Conservation (phyloP, 2,329 filamentous ascomycete species). For the Stagonosporopsis chrysanthemi region DNA sequence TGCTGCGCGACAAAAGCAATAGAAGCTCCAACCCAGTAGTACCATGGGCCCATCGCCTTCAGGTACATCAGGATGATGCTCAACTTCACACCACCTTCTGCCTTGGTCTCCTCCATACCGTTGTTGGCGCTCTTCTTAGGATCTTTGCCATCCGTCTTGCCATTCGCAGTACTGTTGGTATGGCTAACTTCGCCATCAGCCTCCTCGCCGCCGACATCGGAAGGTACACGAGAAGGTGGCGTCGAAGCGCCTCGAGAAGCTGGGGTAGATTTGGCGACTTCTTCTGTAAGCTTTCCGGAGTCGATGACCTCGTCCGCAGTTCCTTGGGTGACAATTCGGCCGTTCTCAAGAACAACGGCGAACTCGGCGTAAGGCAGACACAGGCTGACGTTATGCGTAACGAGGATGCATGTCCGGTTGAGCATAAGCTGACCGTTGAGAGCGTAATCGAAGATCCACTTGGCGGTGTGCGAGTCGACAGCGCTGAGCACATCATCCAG, state of each 20-base stretch:
- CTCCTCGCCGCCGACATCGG: slow-evolving; percentile 65
- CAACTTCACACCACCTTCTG: slow-evolving; percentile 86
- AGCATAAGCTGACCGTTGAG: slow-evolving; percentile 89
- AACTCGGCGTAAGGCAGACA: slow-evolving; percentile 82
- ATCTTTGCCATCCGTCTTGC: slow-evolving; percentile 53
- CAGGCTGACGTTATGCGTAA: slow-evolving; percentile 93
- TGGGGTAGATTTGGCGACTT: slow-evolving; percentile 77
- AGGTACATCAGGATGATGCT: slow-evolving; percentile 87
- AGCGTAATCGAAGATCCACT: slow-evolving; percentile 97
- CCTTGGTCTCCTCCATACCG: slow-evolving; percentile 71
- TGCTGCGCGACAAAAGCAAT: slow-evolving; percentile 83
- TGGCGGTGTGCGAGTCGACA: slow-evolving; percentile 95
- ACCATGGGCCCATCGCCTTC: slow-evolving; percentile 91
- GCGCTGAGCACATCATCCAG: slow-evolving; percentile 96
- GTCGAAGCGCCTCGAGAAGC: slow-evolving; percentile 74
- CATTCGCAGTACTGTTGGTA: slow-evolving; percentile 60
- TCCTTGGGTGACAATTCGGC: slow-evolving; percentile 79
- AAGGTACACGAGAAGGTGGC: slow-evolving; percentile 78
- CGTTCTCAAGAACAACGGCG: slow-evolving; percentile 87
- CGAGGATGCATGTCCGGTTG: slow-evolving; percentile 87
- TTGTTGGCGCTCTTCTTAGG: slow-evolving; percentile 59
- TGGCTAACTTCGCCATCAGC: slow-evolving; percentile 39
- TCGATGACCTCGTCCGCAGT: slow-evolving; percentile 77
- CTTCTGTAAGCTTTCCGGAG: slow-evolving; percentile 88
- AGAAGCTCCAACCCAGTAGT: slow-evolving; percentile 85